These are phyloP conservation scores for Beauveria asiatica DNA, from an alignment of 2,329 filamentous ascomycete species.

Conservation along the genomic window DNA sequence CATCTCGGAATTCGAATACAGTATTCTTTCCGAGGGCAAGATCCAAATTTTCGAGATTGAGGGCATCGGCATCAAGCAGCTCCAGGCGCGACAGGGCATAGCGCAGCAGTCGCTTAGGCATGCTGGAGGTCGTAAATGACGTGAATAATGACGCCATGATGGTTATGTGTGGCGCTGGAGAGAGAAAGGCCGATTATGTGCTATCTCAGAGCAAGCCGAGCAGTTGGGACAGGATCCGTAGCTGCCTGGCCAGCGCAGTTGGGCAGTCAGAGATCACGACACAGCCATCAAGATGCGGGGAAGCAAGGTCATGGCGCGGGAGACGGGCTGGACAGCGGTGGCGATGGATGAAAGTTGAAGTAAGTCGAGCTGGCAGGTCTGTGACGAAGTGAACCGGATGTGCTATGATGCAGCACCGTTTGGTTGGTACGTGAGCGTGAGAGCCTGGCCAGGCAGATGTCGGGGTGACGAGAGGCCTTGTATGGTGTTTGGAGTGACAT, in stretches of 20 bases:
- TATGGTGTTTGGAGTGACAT: background rate
- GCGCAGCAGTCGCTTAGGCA: constrained; percentile 82
- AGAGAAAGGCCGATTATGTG: background rate
- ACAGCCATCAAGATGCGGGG: constrained; percentile 10
- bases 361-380: background rate
- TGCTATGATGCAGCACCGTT: background rate
- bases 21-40: constrained; percentile 75
- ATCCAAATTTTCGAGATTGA: constrained; percentile 80
- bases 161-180: constrained; percentile 2
- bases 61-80: constrained; percentile 75
- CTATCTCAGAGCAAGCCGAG: background rate
- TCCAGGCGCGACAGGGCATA: constrained; percentile 79
- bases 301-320: constrained; percentile 2
- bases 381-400: background rate
- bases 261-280: constrained; percentile 3
- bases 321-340: background rate
- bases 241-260: background rate
- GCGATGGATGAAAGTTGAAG: background rate
- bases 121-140: constrained; percentile 56
- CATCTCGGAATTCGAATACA: constrained; percentile 77
- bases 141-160: constrained; percentile 66
- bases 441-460: background rate
- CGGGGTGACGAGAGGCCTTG: background rate
- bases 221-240: background rate
- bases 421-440: background rate